Evolutionary conservation across 2,329 filamentous ascomycete species (phyloP), one percentile per base, ranked within the genome.

Genomic region (Hirsutella rhossiliensis): DNA sequence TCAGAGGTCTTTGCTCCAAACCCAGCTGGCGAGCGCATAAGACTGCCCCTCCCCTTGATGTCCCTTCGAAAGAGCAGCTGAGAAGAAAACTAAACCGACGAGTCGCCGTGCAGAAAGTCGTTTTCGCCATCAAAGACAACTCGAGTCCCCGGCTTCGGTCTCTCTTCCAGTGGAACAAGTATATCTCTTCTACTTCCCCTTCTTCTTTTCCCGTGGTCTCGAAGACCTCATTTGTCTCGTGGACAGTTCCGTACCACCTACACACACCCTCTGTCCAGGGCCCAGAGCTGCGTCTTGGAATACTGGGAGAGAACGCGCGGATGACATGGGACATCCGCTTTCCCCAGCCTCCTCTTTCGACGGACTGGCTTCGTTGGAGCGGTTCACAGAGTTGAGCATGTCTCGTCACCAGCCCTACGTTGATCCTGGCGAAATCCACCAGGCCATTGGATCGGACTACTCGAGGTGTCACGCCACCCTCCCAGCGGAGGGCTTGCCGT

Each of bases 261-360:
- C 23, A 7, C 23, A 9, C 9, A 27, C 23, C 23, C 6, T 27
- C 23, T 27, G 23, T 27, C 23, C 23, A 27, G 23, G 23, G 23
- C 23, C 34, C 18, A 18, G 9, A 37, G 11, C n/a, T 18, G 34
- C 34, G 7, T 7, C 15, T 17, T 8, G 13, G 13, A n/a, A 13
- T 13, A 32, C 12, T n/a, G 31, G 18, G n/a, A 37, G 18, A 37
- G 34, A 5, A 17, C 15, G 11, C 3, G 18, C n/a, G 34, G 15
- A 17, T 5, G 34, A 17, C 34, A 62, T 72, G 68, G 62, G 61
- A 47, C 62, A 57, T 43, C 63, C 68, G 31, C 66, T 64, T 38
- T 73, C 72, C 19, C 71, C 73, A 46, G 64, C 67, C 43, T 65
- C 65, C 18, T 68, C 66, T 41, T 47, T 46, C 42, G 50, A 50